A percentile compares a stretch with the other conserved stretches of the same genome.
Evolutionary conservation across 108 stramenopile species (phyloP).

Genomic region (Stephanodiscus minutulus): DNA sequence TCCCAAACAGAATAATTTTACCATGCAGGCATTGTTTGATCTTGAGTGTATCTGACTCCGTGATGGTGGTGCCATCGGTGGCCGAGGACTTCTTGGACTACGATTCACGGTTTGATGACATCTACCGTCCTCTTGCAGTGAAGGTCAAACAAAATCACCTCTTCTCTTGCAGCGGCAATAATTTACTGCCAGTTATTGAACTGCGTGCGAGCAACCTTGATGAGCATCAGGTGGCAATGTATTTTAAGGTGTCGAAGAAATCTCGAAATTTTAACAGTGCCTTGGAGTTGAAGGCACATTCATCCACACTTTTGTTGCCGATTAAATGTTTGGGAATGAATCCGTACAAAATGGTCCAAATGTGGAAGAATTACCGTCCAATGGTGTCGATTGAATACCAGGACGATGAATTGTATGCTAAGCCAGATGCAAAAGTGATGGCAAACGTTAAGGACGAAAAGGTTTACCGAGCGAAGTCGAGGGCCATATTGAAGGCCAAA

Average conservation of each 20-base stretch:
- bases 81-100: constrained; percentile 4
- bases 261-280: neutral
- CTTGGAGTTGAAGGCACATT: neutral
- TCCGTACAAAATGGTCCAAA: too few relatives aligned
- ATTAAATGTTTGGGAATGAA: constrained; percentile 13
- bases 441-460: constrained; percentile 11
- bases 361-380: too few relatives aligned
- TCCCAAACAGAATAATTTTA: neutral
- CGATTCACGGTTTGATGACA: neutral
- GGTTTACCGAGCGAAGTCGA: neutral
- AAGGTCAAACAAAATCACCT: constrained; percentile 15
- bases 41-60: neutral
- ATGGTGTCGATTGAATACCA: too few relatives aligned
- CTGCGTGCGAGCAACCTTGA: neutral
- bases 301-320: neutral
- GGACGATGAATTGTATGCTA: too few relatives aligned
- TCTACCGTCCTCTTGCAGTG: neutral
- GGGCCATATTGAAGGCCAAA: neutral
- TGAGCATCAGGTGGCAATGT: neutral
- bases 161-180: neutral
- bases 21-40: neutral
- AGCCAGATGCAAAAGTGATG: neutral
- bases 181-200: neutral
- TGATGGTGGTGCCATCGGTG: neutral
- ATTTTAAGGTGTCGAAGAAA: neutral